phyloP scores from a whole-genome alignment of 495 filamentous ascomycete species.

The Chlorociboria aeruginascens region DNA sequence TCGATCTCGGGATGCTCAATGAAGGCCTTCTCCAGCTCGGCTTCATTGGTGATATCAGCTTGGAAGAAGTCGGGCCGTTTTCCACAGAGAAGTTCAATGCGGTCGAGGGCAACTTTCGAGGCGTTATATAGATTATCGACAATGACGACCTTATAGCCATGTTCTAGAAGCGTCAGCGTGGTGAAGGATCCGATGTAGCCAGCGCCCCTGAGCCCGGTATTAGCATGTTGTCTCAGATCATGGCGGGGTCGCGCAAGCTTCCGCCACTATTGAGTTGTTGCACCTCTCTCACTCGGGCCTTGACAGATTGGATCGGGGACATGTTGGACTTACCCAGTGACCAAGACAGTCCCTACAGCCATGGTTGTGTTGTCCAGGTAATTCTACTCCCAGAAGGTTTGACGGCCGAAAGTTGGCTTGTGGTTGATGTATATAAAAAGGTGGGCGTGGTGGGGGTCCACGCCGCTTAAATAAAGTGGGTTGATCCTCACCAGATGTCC shows the following conservation, averaged over 20 bases:
- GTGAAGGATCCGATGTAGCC: constrained; percentile 99
- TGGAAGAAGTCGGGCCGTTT: constrained; percentile 80
- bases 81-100: constrained; percentile 86
- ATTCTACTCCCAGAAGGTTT: neutral
- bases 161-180: constrained; percentile 76
- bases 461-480: neutral
- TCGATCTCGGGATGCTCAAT: constrained; percentile 83
- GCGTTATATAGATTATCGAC: constrained; percentile 96
- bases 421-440: neutral
- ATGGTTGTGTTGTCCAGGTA: neutral
- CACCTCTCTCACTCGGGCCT: neutral
- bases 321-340: neutral
- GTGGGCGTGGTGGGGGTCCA: neutral
- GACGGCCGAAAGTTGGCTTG: neutral
- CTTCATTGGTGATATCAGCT: constrained; percentile 77
- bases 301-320: neutral
- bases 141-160: constrained; percentile 92
- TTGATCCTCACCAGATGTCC: no score
- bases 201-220: constrained; percentile 54
- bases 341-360: constrained; percentile 1
- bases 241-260: neutral
- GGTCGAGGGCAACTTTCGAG: constrained; percentile 73
- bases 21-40: constrained; percentile 77
- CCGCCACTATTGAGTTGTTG: neutral
- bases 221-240: constrained; percentile 3